These are phyloP conservation scores for Colletotrichum sp. DNA, from an alignment of 2,329 filamentous ascomycete genomes.

Conservation along the genomic window DNA sequence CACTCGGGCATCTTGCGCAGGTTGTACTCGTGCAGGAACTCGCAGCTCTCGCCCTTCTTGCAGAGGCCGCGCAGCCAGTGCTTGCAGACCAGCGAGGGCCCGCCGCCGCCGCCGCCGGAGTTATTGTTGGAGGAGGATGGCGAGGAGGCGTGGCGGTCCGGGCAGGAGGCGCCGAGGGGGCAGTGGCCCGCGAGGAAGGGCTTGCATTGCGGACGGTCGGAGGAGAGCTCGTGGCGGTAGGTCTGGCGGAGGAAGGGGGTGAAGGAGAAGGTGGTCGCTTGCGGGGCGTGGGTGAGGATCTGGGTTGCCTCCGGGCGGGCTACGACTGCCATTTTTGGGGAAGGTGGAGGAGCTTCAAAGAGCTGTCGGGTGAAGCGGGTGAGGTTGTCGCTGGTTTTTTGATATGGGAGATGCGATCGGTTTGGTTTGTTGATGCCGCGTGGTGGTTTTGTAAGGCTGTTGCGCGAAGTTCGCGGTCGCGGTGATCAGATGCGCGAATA, in stretches of 20 bases:
- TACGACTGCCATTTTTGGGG: conserved; percentile 28
- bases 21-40: conserved; percentile 99
- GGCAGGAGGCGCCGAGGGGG: conserved; percentile 81
- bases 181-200: conserved; percentile 87
- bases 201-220: conserved; percentile 82
- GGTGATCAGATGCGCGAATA: too few species aligned
- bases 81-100: conserved; percentile 91
- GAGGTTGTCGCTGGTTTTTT: neutral
- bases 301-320: conserved; percentile 33
- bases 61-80: conserved; percentile 97
- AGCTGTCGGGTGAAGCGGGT: neutral
- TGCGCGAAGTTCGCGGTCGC: too few species aligned
- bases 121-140: conserved; percentile 29
- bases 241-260: conserved; percentile 82
- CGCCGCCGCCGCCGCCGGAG: conserved; percentile 37
- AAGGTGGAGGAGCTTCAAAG: conserved; percentile 19
- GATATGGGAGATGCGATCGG: neutral
- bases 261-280: conserved; percentile 78
- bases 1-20: conserved; percentile 98
- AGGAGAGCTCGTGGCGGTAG: conserved; percentile 83
- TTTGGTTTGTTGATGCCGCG: neutral
- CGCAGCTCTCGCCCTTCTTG: conserved; percentile 96
- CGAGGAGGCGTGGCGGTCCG: conserved; percentile 76
- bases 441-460: neutral
- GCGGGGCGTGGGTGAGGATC: conserved; percentile 63